Evolutionary conservation across 2,329 filamentous ascomycete species (phyloP), one percentile per base, ranked within the genome.

Genomic region (Whalleya microplaca): DNA sequence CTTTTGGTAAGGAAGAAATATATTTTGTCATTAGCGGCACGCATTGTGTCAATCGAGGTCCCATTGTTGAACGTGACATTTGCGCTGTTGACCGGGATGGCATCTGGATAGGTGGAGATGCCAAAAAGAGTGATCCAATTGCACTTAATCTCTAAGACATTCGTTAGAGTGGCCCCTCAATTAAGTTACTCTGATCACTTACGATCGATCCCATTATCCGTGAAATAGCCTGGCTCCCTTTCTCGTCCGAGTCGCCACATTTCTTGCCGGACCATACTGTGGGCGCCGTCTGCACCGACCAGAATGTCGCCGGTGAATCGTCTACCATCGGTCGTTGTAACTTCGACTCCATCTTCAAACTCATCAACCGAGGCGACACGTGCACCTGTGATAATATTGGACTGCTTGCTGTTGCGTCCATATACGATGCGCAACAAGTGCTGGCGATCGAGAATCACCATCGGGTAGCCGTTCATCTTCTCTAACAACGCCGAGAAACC

Each of bases 351-450:
- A 21, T 48, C 18, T 4, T 53, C 41, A 12, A 20, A 42, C 19
- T 20, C 62, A 62, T 37, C 59, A 45, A 59, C 41, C 53, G 63
- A 40, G 51, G 55, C 16, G 41, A 61, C 10, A 41, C 64, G 27
- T 21, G 56, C 70, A 29, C 67, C 49, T 23, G 23, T 41, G 21
- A 65, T 41, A 20, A 54, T 45, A 19, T 56, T 29, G 6, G 5
- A 5, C 27, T 29, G 5, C 27, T 29, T 12, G 27, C 6, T 12
- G 27, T 29, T 29, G 27, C 27, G 27, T 5, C 27, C 47, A 44
- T 67, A 64, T 1, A 69, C 41, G 3, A 63, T 59, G 14, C 56
- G 47, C 9, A 68, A 58, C 7, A 67, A 46, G 42, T 58, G 47
- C 41, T 64, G 61, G 12, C 64, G 57, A 45, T 66, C 63, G n/a